A percentile compares a stretch with the other conserved stretches of the same genome.
Evolutionary conservation across 1,284 basidiomycete genomes (phyloP).

Genomic region (Pulchroboletus neoregius): DNA sequence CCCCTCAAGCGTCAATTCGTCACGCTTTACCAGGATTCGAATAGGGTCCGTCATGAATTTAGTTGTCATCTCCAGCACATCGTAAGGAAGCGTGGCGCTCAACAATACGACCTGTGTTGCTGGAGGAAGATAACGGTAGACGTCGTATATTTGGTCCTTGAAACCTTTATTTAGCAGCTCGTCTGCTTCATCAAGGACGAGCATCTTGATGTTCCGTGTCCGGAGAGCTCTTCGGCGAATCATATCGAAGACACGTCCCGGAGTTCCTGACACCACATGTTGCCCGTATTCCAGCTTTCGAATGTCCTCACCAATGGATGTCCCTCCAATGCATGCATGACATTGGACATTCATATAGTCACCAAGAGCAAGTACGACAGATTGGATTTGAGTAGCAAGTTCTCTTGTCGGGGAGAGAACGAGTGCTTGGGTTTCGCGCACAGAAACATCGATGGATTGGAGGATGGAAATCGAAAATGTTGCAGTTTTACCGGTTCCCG

Average conservation of each 20-base stretch:
- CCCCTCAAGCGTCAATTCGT: conserved; percentile 98
- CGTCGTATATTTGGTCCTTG: conserved; percentile 99
- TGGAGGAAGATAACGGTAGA: conserved; percentile 97
- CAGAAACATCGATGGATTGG: conserved; percentile 92
- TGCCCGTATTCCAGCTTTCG: conserved; percentile 97
- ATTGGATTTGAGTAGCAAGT: conserved; percentile 96
- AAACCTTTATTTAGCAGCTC: conserved; percentile 98
- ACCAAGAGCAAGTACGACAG: conserved; percentile 94
- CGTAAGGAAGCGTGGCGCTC: conserved; percentile 94
- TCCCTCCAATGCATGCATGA: conserved; percentile 98
- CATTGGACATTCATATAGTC: conserved; percentile 99
- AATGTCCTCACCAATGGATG: conserved; percentile 97
- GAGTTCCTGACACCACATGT: conserved; percentile 96
- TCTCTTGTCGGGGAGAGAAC: conserved; percentile 94
- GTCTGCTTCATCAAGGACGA: conserved; percentile 97
- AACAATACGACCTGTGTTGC: conserved; percentile 97
- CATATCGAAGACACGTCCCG: conserved; percentile 99
- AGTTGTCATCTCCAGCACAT: conserved; percentile 99
- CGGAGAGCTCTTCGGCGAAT: conserved; percentile 91
- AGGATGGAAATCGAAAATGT: conserved; percentile 95
- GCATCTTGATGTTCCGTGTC: conserved; percentile 99
- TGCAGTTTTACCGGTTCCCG: conserved; percentile 99
- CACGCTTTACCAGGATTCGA: conserved; percentile 98
- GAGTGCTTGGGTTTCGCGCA: conserved; percentile 95
- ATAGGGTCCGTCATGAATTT: conserved; percentile 99